Base-by-base conservation (phyloP, 257 asterid species). In the Euphrasia confusa region DNA sequence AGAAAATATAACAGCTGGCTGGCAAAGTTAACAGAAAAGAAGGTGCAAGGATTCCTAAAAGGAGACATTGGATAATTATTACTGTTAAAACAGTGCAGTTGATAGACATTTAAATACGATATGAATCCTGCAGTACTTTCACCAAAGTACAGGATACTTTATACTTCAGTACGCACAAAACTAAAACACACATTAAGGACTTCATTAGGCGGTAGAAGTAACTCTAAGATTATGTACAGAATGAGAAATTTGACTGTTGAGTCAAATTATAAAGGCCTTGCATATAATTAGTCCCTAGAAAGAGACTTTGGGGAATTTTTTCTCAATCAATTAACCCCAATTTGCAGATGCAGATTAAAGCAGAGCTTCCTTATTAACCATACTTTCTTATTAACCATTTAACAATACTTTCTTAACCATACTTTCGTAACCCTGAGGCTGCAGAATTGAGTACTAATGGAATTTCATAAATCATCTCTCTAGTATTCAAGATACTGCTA, bases 321-420 rank as follows among this genome's bases (percentile, higher is more conserved):
- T 26, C 10, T 15, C 62, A 27, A 26, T 39, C 24, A 35, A 54
- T 44, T 60, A 68, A 54, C 44, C 21, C 44, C 58, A 42, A 45
- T 30, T 67, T 35, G 68, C 61, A 32, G 68, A 42, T 28, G 33
- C 53, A 66, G 56, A 45, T 37, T 49, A 53, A 67, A 73, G 56
- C 48, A 50, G 24, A 62, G 17, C 64, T 37, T 30, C 28, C 14
- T 32, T 45, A 10, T 35, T 17, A 7, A 39, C 18, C 18, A 64
- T 56, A 14, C 8, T 68, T 65, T 68, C 67, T 52, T 47, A 39
- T 24, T 37, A 47, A 63, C 8, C 30, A 18, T 11, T 40, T 56
- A 62, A 75, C 28, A 58, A 50, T 50, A 9, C 56, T 50, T 49
- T 50, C 56, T 15, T 18, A 18, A 50, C 56, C 12, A 50, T 50